phyloP scores from a whole-genome alignment of 148 eudicot genomes.

The Beta vulgaris region DNA sequence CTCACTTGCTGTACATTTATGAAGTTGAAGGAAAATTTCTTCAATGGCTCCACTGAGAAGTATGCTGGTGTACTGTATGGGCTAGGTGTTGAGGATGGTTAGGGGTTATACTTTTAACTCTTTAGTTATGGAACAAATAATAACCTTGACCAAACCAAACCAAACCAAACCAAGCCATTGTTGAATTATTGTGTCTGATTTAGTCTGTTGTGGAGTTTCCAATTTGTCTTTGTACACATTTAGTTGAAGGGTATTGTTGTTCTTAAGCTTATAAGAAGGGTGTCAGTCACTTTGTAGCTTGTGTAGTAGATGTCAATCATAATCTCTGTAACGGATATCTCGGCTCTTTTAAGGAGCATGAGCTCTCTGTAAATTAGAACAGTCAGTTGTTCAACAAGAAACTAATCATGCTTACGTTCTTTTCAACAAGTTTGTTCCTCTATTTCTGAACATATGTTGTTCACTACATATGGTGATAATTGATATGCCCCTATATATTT shows the following conservation, averaged over 20 bases:
- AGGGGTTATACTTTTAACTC: conserved; percentile 24
- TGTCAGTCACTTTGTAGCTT: conserved; percentile 29
- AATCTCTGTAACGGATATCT: conserved; percentile 42
- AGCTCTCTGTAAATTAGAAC: conserved; percentile 58
- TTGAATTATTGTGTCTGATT: conserved; percentile 39
- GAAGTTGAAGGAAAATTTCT: conserved; percentile 49
- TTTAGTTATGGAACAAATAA: conserved; percentile 20
- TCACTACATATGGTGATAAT: neutral
- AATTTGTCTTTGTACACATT: conserved; percentile 46
- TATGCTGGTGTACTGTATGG: conserved; percentile 61
- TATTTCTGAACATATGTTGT: neutral
- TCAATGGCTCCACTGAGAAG: conserved; percentile 52
- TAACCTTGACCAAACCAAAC: conserved; percentile 33
- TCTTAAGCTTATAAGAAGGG: conserved; percentile 27
- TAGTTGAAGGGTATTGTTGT: conserved; percentile 44
- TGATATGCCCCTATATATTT: neutral
- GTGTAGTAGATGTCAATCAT: conserved; percentile 35
- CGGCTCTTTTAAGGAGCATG: conserved; percentile 41
- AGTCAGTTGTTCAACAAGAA: conserved; percentile 49
- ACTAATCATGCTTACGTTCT: conserved; percentile 37
- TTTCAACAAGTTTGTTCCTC: conserved; percentile 14
- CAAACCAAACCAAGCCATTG: conserved; percentile 16
- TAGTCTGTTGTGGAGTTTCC: conserved; percentile 31
- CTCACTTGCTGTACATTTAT: conserved; percentile 41
- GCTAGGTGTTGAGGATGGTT: conserved; percentile 43